Evolutionary conservation across 805 yeast genomes (phyloP).

Genomic region (Candida patagonica): DNA sequence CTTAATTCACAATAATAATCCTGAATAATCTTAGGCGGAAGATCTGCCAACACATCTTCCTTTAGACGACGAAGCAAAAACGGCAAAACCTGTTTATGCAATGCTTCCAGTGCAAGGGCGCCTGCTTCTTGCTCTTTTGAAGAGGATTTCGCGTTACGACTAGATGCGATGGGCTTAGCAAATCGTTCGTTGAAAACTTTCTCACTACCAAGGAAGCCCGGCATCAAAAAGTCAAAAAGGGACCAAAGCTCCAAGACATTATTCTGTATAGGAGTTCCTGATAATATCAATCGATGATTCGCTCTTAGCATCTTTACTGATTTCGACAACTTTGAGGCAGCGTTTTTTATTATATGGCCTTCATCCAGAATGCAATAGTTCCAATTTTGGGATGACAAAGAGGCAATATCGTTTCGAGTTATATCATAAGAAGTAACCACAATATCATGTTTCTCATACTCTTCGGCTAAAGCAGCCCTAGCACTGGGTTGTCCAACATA

Average conservation of each 20-base stretch:
- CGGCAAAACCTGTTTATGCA: conserved; percentile 94
- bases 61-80: conserved; percentile 92
- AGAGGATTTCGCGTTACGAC: conserved; percentile 79
- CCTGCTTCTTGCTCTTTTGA: conserved; percentile 96
- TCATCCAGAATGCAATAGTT: conserved; percentile 95
- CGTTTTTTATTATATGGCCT: conserved; percentile 94
- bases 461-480: conserved; percentile 46
- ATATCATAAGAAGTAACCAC: conserved; percentile 95
- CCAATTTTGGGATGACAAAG: conserved; percentile 52
- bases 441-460: conserved; percentile 58
- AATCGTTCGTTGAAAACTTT: conserved; percentile 88
- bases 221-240: conserved; percentile 94
- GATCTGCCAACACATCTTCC: conserved; percentile 89
- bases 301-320: conserved; percentile 78
- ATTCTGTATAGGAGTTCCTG: conserved; percentile 98
- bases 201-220: conserved; percentile 94
- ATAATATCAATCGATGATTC: conserved; percentile 79
- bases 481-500: conserved; percentile 89
- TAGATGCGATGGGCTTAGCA: conserved; percentile 96
- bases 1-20: conserved; percentile 96
- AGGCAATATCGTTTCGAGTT: conserved; percentile 79
- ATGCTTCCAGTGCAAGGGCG: conserved; percentile 87
- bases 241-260: conserved; percentile 97
- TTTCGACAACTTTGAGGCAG: conserved; percentile 77
- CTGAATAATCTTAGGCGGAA: conserved; percentile 97